A percentile compares a stretch with the other conserved stretches of the same genome.
These are phyloP conservation scores for Barnettozyma vustinii DNA, from an alignment of 805 yeast genomes.

Conservation along the genomic window DNA sequence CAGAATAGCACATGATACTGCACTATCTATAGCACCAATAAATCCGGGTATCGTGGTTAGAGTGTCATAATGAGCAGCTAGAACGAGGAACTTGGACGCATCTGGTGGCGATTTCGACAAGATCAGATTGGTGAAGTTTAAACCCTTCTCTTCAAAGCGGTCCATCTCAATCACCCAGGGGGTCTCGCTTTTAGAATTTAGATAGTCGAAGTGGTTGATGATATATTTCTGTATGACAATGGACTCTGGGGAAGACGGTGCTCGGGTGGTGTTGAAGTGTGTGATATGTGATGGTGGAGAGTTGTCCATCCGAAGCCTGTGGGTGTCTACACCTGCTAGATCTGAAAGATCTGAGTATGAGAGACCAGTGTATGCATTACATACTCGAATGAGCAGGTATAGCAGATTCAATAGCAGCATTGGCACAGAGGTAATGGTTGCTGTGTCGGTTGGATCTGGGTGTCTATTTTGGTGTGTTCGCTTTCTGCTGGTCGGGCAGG, in stretches of 20 bases:
- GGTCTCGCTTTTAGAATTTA: conserved; percentile 24
- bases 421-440: background rate
- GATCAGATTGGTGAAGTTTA: conserved; percentile 34
- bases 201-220: conserved; percentile 25
- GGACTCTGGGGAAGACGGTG: conserved; percentile 40
- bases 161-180: conserved; percentile 27
- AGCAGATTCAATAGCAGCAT: background rate
- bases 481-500: too few relatives aligned
- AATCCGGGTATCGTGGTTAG: conserved; percentile 43
- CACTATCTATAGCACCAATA: conserved; percentile 56
- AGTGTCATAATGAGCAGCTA: conserved; percentile 56
- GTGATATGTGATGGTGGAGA: conserved; percentile 14
- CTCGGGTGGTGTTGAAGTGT: conserved; percentile 35
- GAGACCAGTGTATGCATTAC: conserved; percentile 8
- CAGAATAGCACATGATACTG: conserved; percentile 50
- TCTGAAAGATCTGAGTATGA: conserved; percentile 1
- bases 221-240: conserved; percentile 33
- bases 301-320: conserved; percentile 14
- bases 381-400: background rate
- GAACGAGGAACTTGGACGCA: conserved; percentile 27
- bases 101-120: conserved; percentile 25
- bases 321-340: conserved; percentile 7
- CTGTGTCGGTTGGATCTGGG: background rate
- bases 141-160: conserved; percentile 32
- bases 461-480: too few relatives aligned